Percentiles rank a stretch among this genome's conserved stretches.
phyloP scores from a whole-genome alignment of 352 stramenopile genomes.

The Peronospora destructor region DNA sequence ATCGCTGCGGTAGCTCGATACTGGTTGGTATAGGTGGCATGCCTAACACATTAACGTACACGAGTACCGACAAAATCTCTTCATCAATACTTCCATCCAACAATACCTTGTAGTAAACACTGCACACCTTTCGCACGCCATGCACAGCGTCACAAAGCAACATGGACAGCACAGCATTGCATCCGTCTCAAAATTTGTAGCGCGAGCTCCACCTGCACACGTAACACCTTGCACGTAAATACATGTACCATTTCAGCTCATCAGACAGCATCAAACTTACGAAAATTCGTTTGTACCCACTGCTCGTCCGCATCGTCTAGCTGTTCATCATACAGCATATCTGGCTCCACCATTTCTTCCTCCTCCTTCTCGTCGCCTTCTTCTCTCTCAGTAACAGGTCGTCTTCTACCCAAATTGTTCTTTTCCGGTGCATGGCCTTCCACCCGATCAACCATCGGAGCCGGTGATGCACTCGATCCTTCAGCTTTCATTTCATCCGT shows the following conservation, averaged over 20 bases:
- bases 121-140: conserved; percentile 57
- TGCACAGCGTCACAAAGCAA: conserved; percentile 76
- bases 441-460: conserved; percentile 10
- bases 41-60: conserved; percentile 19
- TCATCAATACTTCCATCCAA: neutral
- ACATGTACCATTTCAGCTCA: neutral
- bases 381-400: conserved; percentile 1
- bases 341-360: conserved; percentile 24
- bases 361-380: conserved; percentile 9
- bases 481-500: conserved; percentile 18
- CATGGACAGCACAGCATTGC: conserved; percentile 68
- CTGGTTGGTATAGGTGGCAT: conserved; percentile 63
- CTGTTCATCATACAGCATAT: conserved; percentile 60
- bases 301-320: conserved; percentile 61
- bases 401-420: conserved; percentile 15
- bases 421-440: conserved; percentile 35
- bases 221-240: neutral
- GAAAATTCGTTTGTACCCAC: conserved; percentile 61
- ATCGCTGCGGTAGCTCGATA: conserved; percentile 53
- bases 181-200: conserved; percentile 28
- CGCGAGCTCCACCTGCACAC: conserved; percentile 9
- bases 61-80: neutral
- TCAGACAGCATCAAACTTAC: conserved; percentile 19
- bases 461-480: conserved; percentile 10
- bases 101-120: neutral